Evolutionary conservation across 495 filamentous ascomycete genomes (phyloP), one percentile per base, ranked within the genome.

Genomic region (Viridothelium virens): DNA sequence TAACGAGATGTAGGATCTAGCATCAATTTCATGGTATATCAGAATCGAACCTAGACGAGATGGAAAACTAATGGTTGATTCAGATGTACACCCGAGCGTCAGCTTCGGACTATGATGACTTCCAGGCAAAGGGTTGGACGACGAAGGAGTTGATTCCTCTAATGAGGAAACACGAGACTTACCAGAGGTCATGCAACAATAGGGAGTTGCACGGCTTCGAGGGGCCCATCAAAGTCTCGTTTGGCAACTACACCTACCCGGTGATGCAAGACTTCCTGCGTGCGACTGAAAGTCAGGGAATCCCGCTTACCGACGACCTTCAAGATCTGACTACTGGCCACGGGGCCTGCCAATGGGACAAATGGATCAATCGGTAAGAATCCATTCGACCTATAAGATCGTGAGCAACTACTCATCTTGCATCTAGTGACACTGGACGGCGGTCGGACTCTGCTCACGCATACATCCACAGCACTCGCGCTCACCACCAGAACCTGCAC

Each of bases 71-170:
- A 53, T 3, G 12, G 34, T n/a, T 10, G 36, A 9, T 41, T 3
- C 62, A 89, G 87, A 93, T 91, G 89, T 93, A 92, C 78, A 92
- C 89, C 48, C 80, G 89, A 63, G 89, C 89, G n/a, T 89, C 85
- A 3, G 88, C 87, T 14, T 89, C 87, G 0, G 90, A 92, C 74
- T 92, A 91, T 67, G 90, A 94, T 73, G 89, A 92, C 74, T 94
- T 91, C 73, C 85, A 91, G 67, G 84, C 88, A 31, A 85, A 91
- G 68, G 89, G 90, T 18, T 93, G 89, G 90, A 86, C 82, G 5
- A 91, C 89, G 10, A 84, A 92, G 70, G 88, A 92, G 66, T 79
- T 92, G 12, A 74, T 93, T 37, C 89, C 90, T 1, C 79, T 93
- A 14, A 92, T 92, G 89, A 89, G 80, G 76, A 92, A 77, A 78